Conservation (phyloP, 371 early-diverging fungal species). For the Rhizopus arrhizus region DNA sequence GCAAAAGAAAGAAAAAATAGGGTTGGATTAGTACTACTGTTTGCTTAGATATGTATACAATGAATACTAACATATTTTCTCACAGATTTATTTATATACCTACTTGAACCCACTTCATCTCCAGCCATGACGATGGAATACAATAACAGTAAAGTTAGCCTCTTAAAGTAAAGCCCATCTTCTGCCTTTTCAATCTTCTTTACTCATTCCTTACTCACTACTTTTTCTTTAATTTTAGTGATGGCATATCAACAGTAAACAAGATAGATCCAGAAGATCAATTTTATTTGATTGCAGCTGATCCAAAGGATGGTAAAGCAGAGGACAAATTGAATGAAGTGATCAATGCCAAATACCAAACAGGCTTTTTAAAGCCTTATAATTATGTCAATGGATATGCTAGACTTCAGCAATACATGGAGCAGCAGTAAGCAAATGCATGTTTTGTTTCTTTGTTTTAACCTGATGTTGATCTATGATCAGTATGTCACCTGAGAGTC, state of each 20-base stretch:
- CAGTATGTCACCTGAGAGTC: slow-evolving; percentile 73
- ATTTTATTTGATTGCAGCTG: slow-evolving; percentile 87
- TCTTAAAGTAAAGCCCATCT: background rate
- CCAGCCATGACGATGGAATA: no score
- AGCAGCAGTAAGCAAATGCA: slow-evolving; percentile 59
- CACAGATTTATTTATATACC: background rate
- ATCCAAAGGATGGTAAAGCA: slow-evolving; percentile 79
- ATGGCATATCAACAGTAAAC: slow-evolving; percentile 18
- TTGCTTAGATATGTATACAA: no score
- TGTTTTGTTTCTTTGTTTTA: background rate
- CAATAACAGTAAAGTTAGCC: background rate
- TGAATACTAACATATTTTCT: background rate
- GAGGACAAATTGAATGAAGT: slow-evolving; percentile 86
- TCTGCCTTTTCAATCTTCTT: background rate
- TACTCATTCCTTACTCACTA: background rate
- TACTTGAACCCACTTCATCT: background rate
- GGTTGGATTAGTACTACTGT: background rate
- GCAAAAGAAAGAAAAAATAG: slow-evolving; percentile 3
- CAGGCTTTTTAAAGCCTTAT: slow-evolving; percentile 91
- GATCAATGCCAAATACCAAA: slow-evolving; percentile 91
- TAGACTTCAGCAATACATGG: slow-evolving; percentile 86
- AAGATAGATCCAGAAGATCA: slow-evolving; percentile 53
- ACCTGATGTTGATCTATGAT: background rate
- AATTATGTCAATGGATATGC: slow-evolving; percentile 91
- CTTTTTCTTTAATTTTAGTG: slow-evolving; percentile 12